A percentile compares a stretch with the other conserved stretches of the same genome.
Evolutionary conservation across 768 basidiomycete species (phyloP).

Genomic region (Gautieria morchelliformis): DNA sequence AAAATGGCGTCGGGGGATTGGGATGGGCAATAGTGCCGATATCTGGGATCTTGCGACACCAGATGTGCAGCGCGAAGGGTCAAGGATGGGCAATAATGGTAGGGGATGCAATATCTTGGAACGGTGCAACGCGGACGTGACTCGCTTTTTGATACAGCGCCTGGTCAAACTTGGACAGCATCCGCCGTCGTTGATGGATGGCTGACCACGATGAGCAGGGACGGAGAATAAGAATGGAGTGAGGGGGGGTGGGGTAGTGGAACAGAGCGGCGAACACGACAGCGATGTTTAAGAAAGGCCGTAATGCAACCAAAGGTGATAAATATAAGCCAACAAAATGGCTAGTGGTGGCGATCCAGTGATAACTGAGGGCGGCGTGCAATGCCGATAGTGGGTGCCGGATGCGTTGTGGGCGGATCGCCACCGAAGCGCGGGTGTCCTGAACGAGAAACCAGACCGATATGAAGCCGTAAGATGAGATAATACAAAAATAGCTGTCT

Average conservation of each 20-base stretch:
- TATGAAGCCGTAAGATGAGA: not conserved
- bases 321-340: conserved; percentile 2
- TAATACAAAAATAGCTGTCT: not conserved
- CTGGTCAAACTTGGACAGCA: not conserved
- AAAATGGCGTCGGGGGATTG: not conserved
- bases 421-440: conserved; percentile 3
- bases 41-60: not conserved
- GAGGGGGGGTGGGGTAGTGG: not conserved
- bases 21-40: not conserved
- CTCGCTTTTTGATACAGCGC: not conserved
- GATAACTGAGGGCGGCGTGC: not conserved
- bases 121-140: not conserved
- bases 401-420: not conserved
- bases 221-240: not conserved
- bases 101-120: not conserved
- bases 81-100: not conserved
- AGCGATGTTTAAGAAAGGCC: not conserved
- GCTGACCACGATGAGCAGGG: not conserved
- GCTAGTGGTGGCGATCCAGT: not conserved
- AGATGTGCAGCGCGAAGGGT: not conserved
- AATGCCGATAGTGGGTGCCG: not conserved
- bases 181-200: not conserved
- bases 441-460: conserved; percentile 2
- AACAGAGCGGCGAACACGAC: not conserved
- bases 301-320: not conserved